These are phyloP conservation scores for Russula virescens DNA, from an alignment of 768 basidiomycete genomes.

Conservation along the genomic window DNA sequence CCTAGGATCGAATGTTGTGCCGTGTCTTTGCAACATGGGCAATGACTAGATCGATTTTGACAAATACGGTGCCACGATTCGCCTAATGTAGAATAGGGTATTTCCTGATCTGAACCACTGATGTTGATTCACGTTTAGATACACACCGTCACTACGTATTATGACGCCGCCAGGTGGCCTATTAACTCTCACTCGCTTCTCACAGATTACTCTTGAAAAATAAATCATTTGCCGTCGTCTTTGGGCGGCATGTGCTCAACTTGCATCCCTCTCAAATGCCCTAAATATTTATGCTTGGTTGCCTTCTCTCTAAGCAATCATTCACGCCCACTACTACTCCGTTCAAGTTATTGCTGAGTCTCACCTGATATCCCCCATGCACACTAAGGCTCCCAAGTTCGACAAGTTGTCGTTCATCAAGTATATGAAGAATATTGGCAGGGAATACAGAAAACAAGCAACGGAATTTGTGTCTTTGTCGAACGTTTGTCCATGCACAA, in stretches of 20 bases:
- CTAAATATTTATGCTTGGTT: neutral
- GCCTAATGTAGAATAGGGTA: no score
- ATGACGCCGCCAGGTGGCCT: neutral
- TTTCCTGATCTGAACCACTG: no score
- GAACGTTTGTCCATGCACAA: neutral
- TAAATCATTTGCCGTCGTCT: neutral
- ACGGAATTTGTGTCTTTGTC: neutral
- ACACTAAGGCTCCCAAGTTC: neutral
- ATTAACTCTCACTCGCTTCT: neutral
- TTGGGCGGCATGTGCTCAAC: neutral
- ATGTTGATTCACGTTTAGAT: no score
- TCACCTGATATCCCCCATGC: neutral
- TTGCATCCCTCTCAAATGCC: neutral
- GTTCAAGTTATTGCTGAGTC: neutral
- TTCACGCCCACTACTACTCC: neutral
- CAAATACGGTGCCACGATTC: no score
- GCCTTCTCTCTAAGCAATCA: neutral
- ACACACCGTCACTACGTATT: neutral
- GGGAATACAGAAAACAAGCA: slow-evolving; percentile 8
- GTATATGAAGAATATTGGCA: slow-evolving; percentile 1
- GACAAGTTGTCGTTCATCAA: neutral
- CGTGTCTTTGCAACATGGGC: no score
- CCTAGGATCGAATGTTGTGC: no score
- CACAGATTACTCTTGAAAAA: neutral
- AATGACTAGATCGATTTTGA: no score